phyloP scores from a whole-genome alignment of 169 alveolate species.

The Plasmodium reichenowi region DNA sequence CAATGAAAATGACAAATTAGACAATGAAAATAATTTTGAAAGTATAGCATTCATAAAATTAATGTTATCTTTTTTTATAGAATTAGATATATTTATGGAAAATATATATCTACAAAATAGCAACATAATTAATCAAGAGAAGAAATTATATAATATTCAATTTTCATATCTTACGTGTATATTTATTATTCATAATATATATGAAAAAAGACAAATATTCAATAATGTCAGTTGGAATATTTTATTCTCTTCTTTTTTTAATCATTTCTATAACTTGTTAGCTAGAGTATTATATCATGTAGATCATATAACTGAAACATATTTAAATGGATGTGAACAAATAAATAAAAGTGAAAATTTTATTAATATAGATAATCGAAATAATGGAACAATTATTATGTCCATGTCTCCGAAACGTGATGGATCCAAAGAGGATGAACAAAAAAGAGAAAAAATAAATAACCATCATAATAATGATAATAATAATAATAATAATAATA shows the following conservation, averaged over 20 bases:
- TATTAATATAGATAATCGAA: not conserved
- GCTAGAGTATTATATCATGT: slow-evolving; percentile 25
- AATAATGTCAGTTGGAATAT: slow-evolving; percentile 42
- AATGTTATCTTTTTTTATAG: slow-evolving; percentile 35
- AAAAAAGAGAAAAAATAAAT: not conserved
- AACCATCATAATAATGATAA: not conserved
- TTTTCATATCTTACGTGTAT: slow-evolving; percentile 62
- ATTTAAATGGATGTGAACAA: not conserved
- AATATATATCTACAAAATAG: slow-evolving; percentile 13
- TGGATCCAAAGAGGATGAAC: not conserved
- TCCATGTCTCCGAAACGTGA: not conserved
- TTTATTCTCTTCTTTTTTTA: slow-evolving; percentile 70
- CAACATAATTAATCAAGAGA: slow-evolving; percentile 21
- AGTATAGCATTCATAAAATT: slow-evolving; percentile 46
- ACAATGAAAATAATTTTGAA: slow-evolving; percentile 45
- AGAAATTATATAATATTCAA: slow-evolving; percentile 15
- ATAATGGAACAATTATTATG: not conserved
- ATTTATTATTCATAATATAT: slow-evolving; percentile 60
- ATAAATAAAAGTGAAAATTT: too few relatives aligned
- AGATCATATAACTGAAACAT: slow-evolving; percentile 3
- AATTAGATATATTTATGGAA: slow-evolving; percentile 49
- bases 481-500: not conserved
- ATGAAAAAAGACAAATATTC: slow-evolving; percentile 24
- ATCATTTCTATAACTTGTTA: slow-evolving; percentile 60
- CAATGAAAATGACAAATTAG: slow-evolving; percentile 26